phyloP scores from a whole-genome alignment of 768 basidiomycete genomes.

The Naganishia antarctica region DNA sequence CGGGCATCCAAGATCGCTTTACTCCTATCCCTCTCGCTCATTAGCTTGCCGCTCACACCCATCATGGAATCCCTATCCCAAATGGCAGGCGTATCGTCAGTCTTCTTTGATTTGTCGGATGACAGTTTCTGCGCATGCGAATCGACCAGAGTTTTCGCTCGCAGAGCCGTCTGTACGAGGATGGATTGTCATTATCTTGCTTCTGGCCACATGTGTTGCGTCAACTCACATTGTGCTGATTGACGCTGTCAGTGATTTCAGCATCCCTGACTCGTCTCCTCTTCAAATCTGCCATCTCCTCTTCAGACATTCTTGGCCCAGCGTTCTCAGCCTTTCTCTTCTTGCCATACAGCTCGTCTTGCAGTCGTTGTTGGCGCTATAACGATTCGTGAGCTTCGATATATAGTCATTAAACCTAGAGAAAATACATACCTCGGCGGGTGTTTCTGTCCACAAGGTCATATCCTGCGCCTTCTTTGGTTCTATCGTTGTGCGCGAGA shows the following conservation, averaged over 20 bases:
- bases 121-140: conserved; percentile 34
- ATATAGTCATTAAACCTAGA: background rate
- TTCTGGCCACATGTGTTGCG: background rate
- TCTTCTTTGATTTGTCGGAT: conserved; percentile 36
- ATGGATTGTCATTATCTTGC: background rate
- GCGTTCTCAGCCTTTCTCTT: conserved; percentile 65
- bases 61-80: conserved; percentile 94
- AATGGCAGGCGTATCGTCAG: conserved; percentile 58
- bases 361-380: conserved; percentile 74
- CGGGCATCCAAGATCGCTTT: conserved; percentile 75
- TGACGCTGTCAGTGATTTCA: conserved; percentile 66
- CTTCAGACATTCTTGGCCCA: conserved; percentile 48
- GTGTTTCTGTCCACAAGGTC: conserved; percentile 95
- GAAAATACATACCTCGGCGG: conserved; percentile 58
- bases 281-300: conserved; percentile 55
- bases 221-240: conserved; percentile 58
- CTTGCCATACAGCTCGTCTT: conserved; percentile 82
- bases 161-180: conserved; percentile 30
- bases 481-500: conserved; percentile 54
- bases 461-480: conserved; percentile 55
- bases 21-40: conserved; percentile 79
- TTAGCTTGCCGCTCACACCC: conserved; percentile 74
- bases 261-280: conserved; percentile 60
- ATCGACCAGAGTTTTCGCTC: conserved; percentile 44
- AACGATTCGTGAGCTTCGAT: too few species aligned